Evolutionary conservation across 2,329 filamentous ascomycete genomes (phyloP).

Genomic region (Alternaria rosae): DNA sequence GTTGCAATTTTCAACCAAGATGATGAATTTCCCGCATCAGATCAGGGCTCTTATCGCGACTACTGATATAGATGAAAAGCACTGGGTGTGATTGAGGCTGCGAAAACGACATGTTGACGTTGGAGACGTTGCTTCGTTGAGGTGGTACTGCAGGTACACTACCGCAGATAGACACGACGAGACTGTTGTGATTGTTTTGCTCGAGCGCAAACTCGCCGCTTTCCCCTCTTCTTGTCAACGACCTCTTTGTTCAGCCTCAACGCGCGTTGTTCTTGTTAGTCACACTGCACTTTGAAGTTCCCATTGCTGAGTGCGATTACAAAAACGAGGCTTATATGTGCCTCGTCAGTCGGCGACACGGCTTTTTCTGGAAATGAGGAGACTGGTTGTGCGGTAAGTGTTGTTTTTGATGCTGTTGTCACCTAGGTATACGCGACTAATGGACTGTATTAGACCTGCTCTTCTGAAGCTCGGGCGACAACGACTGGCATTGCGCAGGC

Average conservation of each 20-base stretch:
- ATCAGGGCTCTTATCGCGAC: neutral
- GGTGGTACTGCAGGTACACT: constrained; percentile 30
- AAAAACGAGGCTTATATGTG: neutral
- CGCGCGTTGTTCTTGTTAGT: neutral
- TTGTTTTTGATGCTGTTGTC: constrained; percentile 8
- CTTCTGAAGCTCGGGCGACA: neutral
- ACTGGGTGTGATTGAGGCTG: neutral
- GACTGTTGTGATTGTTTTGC: constrained; percentile 20
- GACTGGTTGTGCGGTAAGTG: constrained; percentile 1
- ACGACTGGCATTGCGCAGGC: neutral
- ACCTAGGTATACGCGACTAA: neutral
- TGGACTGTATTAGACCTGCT: neutral
- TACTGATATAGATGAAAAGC: neutral
- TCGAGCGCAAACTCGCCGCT: neutral
- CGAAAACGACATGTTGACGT: constrained; percentile 9
- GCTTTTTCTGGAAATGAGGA: neutral
- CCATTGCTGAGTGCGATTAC: neutral
- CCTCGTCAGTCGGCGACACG: constrained; percentile 30
- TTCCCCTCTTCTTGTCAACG: neutral
- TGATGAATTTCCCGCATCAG: neutral
- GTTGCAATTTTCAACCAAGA: rapidly evolving
- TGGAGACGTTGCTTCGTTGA: constrained; percentile 11
- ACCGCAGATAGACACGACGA: constrained; percentile 24
- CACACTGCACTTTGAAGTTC: constrained; percentile 1
- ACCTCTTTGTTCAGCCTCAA: neutral